A percentile compares a stretch with the other conserved stretches of the same genome.
phyloP scores from a whole-genome alignment of 352 stramenopile species.

The Elongisporangium undulatum region DNA sequence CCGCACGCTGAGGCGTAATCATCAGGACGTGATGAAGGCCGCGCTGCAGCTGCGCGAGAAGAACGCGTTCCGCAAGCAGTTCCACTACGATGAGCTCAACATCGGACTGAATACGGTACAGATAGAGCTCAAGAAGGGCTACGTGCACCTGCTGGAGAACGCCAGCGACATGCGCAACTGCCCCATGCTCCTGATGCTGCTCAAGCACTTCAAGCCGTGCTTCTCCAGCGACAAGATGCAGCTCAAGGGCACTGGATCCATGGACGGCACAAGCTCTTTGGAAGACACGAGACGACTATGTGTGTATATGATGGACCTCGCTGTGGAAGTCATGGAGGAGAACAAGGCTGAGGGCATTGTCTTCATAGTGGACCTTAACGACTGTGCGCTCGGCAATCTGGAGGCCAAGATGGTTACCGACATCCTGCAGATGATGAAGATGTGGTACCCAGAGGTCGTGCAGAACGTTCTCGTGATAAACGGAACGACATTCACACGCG shows the following conservation, averaged over 20 bases:
- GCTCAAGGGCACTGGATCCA: slow-evolving; percentile 38
- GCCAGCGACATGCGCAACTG: slow-evolving; percentile 43
- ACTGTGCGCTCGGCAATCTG: slow-evolving; percentile 38
- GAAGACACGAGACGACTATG: slow-evolving; percentile 62
- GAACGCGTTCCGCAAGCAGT: slow-evolving; percentile 35
- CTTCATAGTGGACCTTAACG: slow-evolving; percentile 63
- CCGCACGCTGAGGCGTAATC: slow-evolving; percentile 58
- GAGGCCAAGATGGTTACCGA: slow-evolving; percentile 67
- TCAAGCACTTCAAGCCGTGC: slow-evolving; percentile 58
- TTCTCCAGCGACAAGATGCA: slow-evolving; percentile 59
- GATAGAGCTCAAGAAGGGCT: slow-evolving; percentile 66
- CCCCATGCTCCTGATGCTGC: slow-evolving; percentile 52
- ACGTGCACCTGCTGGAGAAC: slow-evolving; percentile 64
- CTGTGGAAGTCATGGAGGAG: slow-evolving; percentile 70
- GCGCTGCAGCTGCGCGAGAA: slow-evolving; percentile 71
- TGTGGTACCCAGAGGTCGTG: slow-evolving; percentile 61
- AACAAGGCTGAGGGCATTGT: slow-evolving; percentile 52
- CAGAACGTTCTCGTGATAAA: slow-evolving; percentile 62
- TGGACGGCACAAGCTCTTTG: slow-evolving; percentile 58
- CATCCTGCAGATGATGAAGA: slow-evolving; percentile 51
- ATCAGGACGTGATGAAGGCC: slow-evolving; percentile 61
- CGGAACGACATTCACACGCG: slow-evolving; percentile 43
- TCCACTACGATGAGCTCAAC: slow-evolving; percentile 56
- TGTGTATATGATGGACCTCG: slow-evolving; percentile 76
- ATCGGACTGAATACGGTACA: slow-evolving; percentile 56